Evolutionary conservation across 2,329 filamentous ascomycete species (phyloP).

Genomic region (Rhexocercosporidium sp.): DNA sequence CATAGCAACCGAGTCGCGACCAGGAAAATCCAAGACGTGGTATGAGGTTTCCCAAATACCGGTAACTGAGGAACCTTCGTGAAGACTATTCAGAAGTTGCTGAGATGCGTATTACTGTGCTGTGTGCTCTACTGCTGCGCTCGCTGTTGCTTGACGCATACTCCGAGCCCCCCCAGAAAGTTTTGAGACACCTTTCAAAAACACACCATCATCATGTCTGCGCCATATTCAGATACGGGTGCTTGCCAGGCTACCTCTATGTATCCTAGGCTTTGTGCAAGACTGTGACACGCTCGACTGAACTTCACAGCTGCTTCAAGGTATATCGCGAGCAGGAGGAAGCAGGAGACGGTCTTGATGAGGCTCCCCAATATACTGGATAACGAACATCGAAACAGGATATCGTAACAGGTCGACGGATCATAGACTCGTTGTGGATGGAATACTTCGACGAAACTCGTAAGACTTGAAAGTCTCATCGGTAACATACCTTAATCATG

Average conservation of each 20-base stretch:
- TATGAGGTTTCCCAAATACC: background rate
- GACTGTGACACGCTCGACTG: slow-evolving; percentile 66
- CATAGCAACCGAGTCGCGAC: background rate
- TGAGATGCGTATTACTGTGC: slow-evolving; percentile 38
- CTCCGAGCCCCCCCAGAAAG: slow-evolving; percentile 28
- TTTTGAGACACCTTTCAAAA: slow-evolving; percentile 20
- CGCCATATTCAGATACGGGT: slow-evolving; percentile 43
- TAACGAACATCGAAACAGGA: slow-evolving; percentile 30
- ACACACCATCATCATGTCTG: slow-evolving; percentile 40
- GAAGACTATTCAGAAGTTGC: slow-evolving; percentile 11
- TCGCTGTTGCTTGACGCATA: slow-evolving; percentile 51
- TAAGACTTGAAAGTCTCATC: slow-evolving; percentile 72
- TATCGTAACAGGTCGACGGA: slow-evolving; percentile 35
- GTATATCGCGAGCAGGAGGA: slow-evolving; percentile 37
- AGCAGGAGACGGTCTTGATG: slow-evolving; percentile 48
- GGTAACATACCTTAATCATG: slow-evolving; percentile 99
- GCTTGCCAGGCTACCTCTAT: slow-evolving; percentile 60
- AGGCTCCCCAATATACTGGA: slow-evolving; percentile 32
- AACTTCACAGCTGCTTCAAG: slow-evolving; percentile 46
- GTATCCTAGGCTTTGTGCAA: slow-evolving; percentile 50
- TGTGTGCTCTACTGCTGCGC: slow-evolving; percentile 55
- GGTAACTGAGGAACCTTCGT: background rate
- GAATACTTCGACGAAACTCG: slow-evolving; percentile 76
- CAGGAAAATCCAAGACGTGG: background rate
- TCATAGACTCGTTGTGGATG: slow-evolving; percentile 36